A percentile compares a stretch with the other conserved stretches of the same genome.
Evolutionary conservation across 148 eudicot species (phyloP).

Genomic region (Rhododendron kiyosumense): DNA sequence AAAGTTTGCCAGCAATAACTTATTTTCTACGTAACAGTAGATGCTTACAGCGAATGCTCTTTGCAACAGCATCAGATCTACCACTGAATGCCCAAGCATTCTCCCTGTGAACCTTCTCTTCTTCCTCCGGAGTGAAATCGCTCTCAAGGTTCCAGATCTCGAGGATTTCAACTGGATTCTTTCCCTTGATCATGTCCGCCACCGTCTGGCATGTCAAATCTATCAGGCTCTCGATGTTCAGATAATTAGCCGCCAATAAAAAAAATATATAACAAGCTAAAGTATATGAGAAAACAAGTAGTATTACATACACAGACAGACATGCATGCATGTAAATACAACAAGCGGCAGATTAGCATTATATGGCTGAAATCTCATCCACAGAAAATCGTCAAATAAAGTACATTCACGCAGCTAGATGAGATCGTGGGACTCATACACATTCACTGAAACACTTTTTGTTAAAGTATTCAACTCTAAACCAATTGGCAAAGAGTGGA

Average conservation of each 20-base stretch:
- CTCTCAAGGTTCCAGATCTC: too few species aligned
- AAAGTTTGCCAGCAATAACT: too few species aligned
- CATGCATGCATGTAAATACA: neutral
- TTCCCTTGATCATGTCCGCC: slow-evolving; percentile 68
- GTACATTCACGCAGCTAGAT: neutral
- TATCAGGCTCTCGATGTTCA: slow-evolving; percentile 51
- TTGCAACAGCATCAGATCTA: too few species aligned
- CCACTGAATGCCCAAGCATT: slow-evolving; percentile 45
- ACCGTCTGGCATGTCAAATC: slow-evolving; percentile 68
- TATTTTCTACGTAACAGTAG: too few species aligned
- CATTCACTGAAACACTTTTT: neutral
- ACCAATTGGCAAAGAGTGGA: too few species aligned
- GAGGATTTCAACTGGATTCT: slow-evolving; percentile 69
- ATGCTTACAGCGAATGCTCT: too few species aligned
- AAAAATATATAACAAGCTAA: neutral
- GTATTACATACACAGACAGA: neutral
- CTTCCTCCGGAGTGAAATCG: slow-evolving; percentile 33
- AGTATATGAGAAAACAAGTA: neutral
- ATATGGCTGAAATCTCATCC: neutral
- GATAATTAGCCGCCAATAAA: slow-evolving; percentile 58
- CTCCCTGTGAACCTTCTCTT: slow-evolving; percentile 61
- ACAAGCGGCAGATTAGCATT: neutral
- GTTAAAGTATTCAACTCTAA: too few species aligned
- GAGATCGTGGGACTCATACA: neutral
- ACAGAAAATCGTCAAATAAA: neutral